Evolutionary conservation across 805 yeast genomes (phyloP).

Genomic region (Wickerhamomyces chambardii): DNA sequence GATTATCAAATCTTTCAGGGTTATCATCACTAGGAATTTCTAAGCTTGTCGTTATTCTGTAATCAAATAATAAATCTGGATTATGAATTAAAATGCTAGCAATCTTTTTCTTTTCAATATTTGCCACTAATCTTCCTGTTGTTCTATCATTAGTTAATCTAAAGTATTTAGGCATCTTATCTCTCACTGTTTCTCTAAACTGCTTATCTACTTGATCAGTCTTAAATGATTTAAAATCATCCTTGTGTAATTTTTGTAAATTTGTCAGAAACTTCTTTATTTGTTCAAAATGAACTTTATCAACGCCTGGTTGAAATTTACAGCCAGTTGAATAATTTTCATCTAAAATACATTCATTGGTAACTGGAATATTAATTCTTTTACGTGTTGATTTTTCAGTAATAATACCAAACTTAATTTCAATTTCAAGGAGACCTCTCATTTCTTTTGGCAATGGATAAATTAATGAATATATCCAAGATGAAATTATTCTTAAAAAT

Average conservation of each 20-base stretch:
- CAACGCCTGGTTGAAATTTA: constrained; percentile 57
- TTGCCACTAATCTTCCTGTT: constrained; percentile 59
- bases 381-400: constrained; percentile 55
- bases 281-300: constrained; percentile 51
- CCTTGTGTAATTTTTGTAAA: constrained; percentile 40
- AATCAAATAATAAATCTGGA: constrained; percentile 73
- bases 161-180: constrained; percentile 54
- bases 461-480: constrained; percentile 83
- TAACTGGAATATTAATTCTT: constrained; percentile 55
- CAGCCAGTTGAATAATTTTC: constrained; percentile 45
- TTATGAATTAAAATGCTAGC: constrained; percentile 62
- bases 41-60: constrained; percentile 63
- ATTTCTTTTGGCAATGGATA: constrained; percentile 48
- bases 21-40: constrained; percentile 66
- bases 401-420: constrained; percentile 65
- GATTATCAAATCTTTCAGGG: constrained; percentile 43
- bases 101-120: constrained; percentile 67
- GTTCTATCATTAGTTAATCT: constrained; percentile 60
- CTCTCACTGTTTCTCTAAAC: constrained; percentile 51
- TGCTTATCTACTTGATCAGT: constrained; percentile 56
- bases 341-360: constrained; percentile 53
- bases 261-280: constrained; percentile 45
- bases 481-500: constrained; percentile 70
- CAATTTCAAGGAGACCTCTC: constrained; percentile 35
- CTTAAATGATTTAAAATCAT: constrained; percentile 50